These are phyloP conservation scores for Aspergillus sp. DNA, from an alignment of 2,329 filamentous ascomycete species.

Conservation along the genomic window DNA sequence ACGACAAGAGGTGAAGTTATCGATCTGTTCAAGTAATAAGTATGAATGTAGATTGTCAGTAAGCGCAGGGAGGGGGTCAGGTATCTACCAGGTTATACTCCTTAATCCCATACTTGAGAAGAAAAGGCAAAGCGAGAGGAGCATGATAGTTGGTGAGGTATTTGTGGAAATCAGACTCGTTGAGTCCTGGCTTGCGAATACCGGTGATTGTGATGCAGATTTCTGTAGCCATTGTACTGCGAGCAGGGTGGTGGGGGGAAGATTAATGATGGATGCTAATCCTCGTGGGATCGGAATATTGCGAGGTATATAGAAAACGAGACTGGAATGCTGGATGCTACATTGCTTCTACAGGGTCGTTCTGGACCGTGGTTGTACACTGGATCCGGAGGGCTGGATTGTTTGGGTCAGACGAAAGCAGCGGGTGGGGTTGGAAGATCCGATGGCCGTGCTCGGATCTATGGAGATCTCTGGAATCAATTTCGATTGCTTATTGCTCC, in stretches of 20 bases:
- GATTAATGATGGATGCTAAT: background rate
- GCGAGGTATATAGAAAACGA: background rate
- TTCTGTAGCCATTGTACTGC: background rate
- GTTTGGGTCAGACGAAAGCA: background rate
- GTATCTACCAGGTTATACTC: slow-evolving; percentile 35
- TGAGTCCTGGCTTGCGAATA: slow-evolving; percentile 35
- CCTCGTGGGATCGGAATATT: background rate
- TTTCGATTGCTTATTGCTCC: background rate
- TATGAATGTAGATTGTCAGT: background rate
- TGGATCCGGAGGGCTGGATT: background rate
- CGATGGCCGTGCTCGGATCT: background rate
- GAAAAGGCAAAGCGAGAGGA: slow-evolving; percentile 29
- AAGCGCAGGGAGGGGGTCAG: background rate
- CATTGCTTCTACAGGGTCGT: background rate
- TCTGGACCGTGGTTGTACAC: background rate
- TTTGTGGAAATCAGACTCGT: slow-evolving; percentile 33
- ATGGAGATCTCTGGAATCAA: background rate
- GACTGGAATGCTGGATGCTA: slow-evolving; percentile 3
- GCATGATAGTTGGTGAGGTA: slow-evolving; percentile 34
- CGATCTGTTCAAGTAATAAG: slow-evolving; percentile 8
- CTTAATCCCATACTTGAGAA: slow-evolving; percentile 36
- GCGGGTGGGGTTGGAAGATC: background rate
- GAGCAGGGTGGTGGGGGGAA: background rate
- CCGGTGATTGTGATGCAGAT: slow-evolving; percentile 34
- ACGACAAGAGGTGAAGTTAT: slow-evolving; percentile 9